Evolutionary conservation across 768 basidiomycete genomes (phyloP), one percentile per base, ranked within the genome.

Genomic region (Podaxis sp.): DNA sequence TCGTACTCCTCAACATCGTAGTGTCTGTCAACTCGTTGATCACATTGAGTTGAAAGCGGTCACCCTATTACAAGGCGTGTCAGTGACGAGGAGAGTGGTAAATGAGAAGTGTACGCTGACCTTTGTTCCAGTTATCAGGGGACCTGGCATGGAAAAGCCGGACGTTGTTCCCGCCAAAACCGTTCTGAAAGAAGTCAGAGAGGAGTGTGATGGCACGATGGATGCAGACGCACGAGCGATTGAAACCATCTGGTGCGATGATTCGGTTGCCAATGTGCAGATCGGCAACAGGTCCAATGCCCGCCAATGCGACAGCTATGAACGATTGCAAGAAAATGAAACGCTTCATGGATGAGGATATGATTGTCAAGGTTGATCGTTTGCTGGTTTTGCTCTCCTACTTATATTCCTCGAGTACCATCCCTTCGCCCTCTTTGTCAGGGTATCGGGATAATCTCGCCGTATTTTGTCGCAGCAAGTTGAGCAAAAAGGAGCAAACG

Each of bases 241-340:
- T 63, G 63, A 77, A 82, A n/a, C 83, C 83, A 71, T 84, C 83
- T 0, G 83, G 83, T 1, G 79, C 29, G 40, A 84, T 77, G 22
- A 70, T 65, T 59, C 73, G 74, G 67, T 84, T 83, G 15, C 68
- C 71, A 54, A 83, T 73, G 55, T 74, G 66, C 3, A 84, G 67
- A 41, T 78, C 67, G 4, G 73, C 67, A 36, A 54, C 64, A 8
- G 74, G 74, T 0, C 74, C 73, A 53, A 75, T 70, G 4, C 70
- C 67, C 8, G 66, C 72, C 24, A 63, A 62, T 4, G 52, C 66
- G 7, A 55, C 49, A n/a, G 66, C 24, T 8, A 54, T 38, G 29
- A 66, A 9, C n/a, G 49, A 38, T 11, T 29, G 53, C 4, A 61
- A 29, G 29, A 61, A 13, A 36, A 46, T 17, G 17, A 51, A 59